Evolutionary conservation across 106 monocot genomes (phyloP), one percentile per base, ranked within the genome.

Genomic region (Posidonia australis): DNA sequence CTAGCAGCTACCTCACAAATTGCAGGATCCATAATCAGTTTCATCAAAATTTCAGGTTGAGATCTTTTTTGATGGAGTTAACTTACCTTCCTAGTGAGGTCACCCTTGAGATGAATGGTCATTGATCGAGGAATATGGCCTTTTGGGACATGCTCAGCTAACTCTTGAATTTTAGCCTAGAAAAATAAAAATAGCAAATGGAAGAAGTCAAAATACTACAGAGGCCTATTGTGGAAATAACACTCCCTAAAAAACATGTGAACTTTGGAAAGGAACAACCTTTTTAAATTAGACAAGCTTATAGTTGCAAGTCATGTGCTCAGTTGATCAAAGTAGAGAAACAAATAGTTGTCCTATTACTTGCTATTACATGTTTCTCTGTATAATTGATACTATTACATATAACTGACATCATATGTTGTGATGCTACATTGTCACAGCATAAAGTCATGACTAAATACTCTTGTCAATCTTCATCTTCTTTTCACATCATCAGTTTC

Each of bases 131-230:
- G 96, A 80, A 96, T 96, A 44, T 96, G 96, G 20, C 96, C 96
- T 70, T 96, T 96, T 30, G 96, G 96, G 28, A 96, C 96, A 82
- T 96, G 96, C 69, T 96, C 96, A 58, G 96, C 80, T 85, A 96
- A 77, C 66, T 96, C 96, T 74, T 96, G 96, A 30, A 96, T 78
- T 76, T 84, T 96, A 28, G 90, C 96, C 96, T 96, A 54, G 55
- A 83, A 21, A 13, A 29, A 65, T 47, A 30, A 14, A 54, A 11
- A 58, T 11, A 29, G 58, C 25, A 29, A 28, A 16, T 16, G n/a
- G 13, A 51, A 27, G 26, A 1, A 17, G 27, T 25, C 11, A 7
- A 58, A 27, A 28, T 29, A 6, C 11, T 45, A 13, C 44, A 45
- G 44, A 45, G 7, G 13, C 5, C 2, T 27, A 17, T 58, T 28